phyloP scores from a whole-genome alignment of 805 yeast species.

The Candida palmyrensis region DNA sequence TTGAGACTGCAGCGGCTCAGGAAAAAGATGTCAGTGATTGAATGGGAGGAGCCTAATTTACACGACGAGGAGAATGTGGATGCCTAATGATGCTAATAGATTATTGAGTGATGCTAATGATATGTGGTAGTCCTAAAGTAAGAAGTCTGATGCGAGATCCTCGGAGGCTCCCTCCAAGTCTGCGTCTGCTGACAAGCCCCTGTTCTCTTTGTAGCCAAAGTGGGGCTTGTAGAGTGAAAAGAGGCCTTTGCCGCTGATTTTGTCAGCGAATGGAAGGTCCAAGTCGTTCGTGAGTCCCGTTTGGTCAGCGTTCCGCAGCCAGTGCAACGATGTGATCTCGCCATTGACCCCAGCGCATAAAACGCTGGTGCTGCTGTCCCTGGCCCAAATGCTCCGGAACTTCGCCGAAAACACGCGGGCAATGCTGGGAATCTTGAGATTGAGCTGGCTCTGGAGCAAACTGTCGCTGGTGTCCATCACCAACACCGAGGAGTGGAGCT shows the following conservation, averaged over 20 bases:
- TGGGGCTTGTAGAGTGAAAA: slow-evolving; percentile 30
- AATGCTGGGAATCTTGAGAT: slow-evolving; percentile 20
- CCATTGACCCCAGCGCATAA: slow-evolving; percentile 33
- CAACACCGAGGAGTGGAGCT: slow-evolving; percentile 27
- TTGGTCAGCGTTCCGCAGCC: neutral
- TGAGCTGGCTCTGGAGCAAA: slow-evolving; percentile 7
- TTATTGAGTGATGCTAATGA: neutral
- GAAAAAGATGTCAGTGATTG: slow-evolving; percentile 14
- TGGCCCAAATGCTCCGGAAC: slow-evolving; percentile 18
- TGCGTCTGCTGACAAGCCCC: slow-evolving; percentile 24
- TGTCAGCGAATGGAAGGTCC: slow-evolving; percentile 29
- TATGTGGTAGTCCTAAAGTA: neutral
- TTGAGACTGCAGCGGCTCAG: slow-evolving; percentile 36
- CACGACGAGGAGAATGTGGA: too few species aligned
- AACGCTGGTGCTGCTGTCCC: neutral
- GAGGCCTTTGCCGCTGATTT: slow-evolving; percentile 38
- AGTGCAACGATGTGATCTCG: slow-evolving; percentile 17
- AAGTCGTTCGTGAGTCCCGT: slow-evolving; percentile 13
- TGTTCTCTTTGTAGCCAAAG: slow-evolving; percentile 23
- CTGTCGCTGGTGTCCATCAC: slow-evolving; percentile 14
- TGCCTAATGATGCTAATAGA: neutral
- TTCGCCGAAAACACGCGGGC: slow-evolving; percentile 26
- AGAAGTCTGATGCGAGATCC: neutral
- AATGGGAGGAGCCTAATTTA: slow-evolving; percentile 4
- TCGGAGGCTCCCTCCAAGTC: slow-evolving; percentile 26